Conservation (phyloP, 192 early-diverging fungal genomes). For the Linnemannia exigua region DNA sequence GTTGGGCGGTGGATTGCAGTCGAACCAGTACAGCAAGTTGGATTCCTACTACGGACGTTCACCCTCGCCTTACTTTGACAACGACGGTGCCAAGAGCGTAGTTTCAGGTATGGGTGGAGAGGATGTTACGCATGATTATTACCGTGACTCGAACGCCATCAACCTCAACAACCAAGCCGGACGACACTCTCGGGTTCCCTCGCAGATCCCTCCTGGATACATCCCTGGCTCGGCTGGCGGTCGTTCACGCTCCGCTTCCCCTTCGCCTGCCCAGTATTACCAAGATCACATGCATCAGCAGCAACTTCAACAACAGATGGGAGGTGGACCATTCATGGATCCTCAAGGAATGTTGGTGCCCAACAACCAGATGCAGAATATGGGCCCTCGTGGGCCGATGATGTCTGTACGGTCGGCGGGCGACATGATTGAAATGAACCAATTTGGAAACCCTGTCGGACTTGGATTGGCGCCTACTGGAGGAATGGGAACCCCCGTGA, state of each 20-base stretch:
- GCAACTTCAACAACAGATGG: neutral
- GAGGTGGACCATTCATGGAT: conserved; percentile 30
- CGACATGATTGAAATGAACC: conserved; percentile 45
- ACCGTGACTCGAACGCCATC: conserved; percentile 50
- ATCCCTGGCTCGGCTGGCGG: conserved; percentile 35
- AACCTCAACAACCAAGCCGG: conserved; percentile 21
- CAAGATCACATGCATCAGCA: neutral
- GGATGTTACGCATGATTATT: conserved; percentile 39
- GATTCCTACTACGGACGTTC: conserved; percentile 38
- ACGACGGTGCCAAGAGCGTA: conserved; percentile 39
- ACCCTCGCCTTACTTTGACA: conserved; percentile 32
- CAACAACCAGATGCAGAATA: neutral
- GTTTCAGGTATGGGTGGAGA: conserved; percentile 42
- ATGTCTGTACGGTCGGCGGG: conserved; percentile 12
- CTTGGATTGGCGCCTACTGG: conserved; percentile 23
- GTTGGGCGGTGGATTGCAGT: conserved; percentile 39
- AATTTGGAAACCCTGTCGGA: conserved; percentile 31
- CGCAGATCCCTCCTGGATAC: conserved; percentile 21
- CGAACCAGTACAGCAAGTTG: conserved; percentile 45
- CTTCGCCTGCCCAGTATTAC: conserved; percentile 19
- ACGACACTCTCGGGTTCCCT: conserved; percentile 33
- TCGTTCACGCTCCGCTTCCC: conserved; percentile 14
- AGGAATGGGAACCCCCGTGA: conserved; percentile 21
- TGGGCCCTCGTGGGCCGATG: conserved; percentile 6
- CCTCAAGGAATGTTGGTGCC: conserved; percentile 45